Conservation (phyloP, 805 yeast species). For the Metschnikowia dekortorum region DNA sequence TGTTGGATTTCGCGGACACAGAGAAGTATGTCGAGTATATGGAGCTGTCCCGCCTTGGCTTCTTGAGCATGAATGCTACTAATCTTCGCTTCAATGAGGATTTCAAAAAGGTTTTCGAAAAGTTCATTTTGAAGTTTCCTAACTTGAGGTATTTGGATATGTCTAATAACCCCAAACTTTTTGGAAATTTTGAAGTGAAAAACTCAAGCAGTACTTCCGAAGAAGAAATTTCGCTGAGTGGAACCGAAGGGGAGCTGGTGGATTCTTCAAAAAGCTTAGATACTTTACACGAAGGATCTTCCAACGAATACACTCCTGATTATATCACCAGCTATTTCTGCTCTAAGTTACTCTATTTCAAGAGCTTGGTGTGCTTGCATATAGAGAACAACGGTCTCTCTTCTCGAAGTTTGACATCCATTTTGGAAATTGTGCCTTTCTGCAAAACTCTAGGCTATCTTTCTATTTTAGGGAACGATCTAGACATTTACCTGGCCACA, state of each 20-base stretch:
- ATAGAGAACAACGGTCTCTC: constrained; percentile 64
- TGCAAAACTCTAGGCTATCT: constrained; percentile 65
- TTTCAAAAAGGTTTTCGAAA: constrained; percentile 48
- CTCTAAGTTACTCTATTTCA: constrained; percentile 64
- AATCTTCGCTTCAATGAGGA: constrained; percentile 46
- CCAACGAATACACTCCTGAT: constrained; percentile 11
- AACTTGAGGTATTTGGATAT: constrained; percentile 69
- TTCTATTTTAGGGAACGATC: constrained; percentile 60
- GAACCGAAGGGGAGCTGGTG: neutral
- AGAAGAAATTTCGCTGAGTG: neutral
- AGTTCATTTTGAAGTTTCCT: constrained; percentile 49
- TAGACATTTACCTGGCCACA: constrained; percentile 58
- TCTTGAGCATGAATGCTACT: constrained; percentile 64
- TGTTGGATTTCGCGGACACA: constrained; percentile 28
- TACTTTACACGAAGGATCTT: neutral
- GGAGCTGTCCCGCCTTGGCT: constrained; percentile 26
- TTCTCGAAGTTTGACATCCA: constrained; percentile 49
- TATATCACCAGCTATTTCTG: constrained; percentile 50
- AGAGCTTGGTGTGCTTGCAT: constrained; percentile 60
- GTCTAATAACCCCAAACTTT: constrained; percentile 62
- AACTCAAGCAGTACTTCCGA: neutral
- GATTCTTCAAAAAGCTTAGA: neutral
- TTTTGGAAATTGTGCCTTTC: constrained; percentile 67
- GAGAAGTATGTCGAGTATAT: constrained; percentile 19
- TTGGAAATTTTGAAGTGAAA: constrained; percentile 40